A percentile compares a stretch with the other conserved stretches of the same genome.
These are phyloP conservation scores for Euphorbia schlechtendalii DNA, from an alignment of 441 rosid species.

Conservation along the genomic window DNA sequence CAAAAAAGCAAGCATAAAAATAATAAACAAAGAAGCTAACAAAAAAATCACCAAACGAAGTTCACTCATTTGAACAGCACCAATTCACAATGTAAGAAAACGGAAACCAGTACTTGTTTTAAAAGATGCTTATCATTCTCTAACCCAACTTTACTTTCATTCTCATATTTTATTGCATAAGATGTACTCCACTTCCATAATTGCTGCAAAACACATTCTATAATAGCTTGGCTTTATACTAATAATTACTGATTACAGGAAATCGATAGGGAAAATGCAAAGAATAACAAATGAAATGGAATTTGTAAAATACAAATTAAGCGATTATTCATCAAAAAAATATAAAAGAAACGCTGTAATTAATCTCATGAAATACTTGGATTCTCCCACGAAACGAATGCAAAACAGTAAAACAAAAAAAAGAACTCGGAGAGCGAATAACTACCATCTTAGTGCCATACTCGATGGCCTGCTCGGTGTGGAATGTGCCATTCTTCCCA, in stretches of 20 bases:
- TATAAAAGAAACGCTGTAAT: no score
- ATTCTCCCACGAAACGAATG: neutral
- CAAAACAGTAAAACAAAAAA: neutral
- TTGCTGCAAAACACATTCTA: neutral
- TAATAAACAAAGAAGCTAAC: neutral
- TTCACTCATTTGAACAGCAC: neutral
- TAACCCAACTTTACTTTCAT: neutral
- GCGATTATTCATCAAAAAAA: neutral
- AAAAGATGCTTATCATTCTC: neutral
- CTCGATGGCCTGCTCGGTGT: conserved; percentile 97
- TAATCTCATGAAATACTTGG: neutral
- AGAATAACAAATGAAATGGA: neutral
- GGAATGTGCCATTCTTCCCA: conserved; percentile 93
- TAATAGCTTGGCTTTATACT: neutral
- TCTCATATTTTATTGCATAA: neutral
- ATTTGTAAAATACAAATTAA: neutral
- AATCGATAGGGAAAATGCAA: neutral
- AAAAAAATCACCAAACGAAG: neutral
- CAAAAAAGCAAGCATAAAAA: neutral
- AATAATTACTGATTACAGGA: neutral
- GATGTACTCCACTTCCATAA: neutral
- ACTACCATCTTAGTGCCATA: conserved; percentile 95
- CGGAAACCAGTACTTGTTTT: neutral
- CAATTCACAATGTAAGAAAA: neutral
- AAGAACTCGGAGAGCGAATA: neutral